phyloP scores from a whole-genome alignment of 192 early-diverging fungal genomes.

The Mortierella claussenii region DNA sequence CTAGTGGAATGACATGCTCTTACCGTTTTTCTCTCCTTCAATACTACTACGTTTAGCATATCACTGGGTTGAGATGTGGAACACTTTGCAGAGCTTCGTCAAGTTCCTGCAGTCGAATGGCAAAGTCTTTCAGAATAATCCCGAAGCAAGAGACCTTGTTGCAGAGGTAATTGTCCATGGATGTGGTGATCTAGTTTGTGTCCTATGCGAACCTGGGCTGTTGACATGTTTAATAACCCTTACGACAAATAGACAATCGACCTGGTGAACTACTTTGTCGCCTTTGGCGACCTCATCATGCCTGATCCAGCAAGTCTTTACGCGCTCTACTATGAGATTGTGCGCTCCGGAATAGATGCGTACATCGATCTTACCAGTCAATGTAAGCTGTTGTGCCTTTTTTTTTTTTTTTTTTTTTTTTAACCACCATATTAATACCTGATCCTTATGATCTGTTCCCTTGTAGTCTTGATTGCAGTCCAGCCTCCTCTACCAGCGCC shows the following conservation, averaged over 20 bases:
- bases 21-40: too few species aligned
- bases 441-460: too few species aligned
- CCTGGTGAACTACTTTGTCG: conserved; percentile 60
- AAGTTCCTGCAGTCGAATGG: conserved; percentile 57
- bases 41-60: conserved; percentile 47
- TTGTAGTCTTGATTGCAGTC: conserved; percentile 36
- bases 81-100: conserved; percentile 54
- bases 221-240: too few species aligned
- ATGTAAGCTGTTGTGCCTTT: conserved; percentile 17
- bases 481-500: conserved; percentile 38
- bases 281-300: conserved; percentile 61
- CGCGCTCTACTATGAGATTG: conserved; percentile 65
- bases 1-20: too few species aligned
- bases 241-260: conserved; percentile 54
- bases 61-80: conserved; percentile 68
- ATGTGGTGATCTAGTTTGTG: conserved; percentile 60
- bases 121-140: conserved; percentile 38
- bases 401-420: background rate
- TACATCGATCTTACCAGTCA: conserved; percentile 39
- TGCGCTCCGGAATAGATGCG: conserved; percentile 51
- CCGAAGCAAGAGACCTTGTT: conserved; percentile 47
- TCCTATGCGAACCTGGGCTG: conserved; percentile 60
- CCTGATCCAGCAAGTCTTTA: conserved; percentile 61
- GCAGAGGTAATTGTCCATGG: conserved; percentile 54
- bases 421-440: background rate